These are phyloP conservation scores for Gossypium longicalyx DNA, from an alignment of 345 rosid genomes.

Conservation along the genomic window DNA sequence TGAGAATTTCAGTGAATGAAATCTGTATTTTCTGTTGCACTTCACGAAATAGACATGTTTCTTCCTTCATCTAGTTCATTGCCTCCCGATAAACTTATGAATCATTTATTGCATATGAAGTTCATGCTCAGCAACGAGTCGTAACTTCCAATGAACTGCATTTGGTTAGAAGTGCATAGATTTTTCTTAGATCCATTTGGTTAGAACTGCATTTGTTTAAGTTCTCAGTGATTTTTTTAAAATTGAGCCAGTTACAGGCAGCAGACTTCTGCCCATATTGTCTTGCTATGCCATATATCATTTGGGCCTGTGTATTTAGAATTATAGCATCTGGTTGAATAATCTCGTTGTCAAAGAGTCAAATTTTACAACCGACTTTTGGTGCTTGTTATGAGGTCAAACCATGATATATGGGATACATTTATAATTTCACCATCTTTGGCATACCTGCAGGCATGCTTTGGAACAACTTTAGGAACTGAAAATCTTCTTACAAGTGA, in stretches of 20 bases:
- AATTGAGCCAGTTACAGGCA: background rate
- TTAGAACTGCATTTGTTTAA: too few relatives aligned
- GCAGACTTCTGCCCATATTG: background rate
- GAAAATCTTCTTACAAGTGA: constrained; percentile 76
- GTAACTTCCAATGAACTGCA: background rate
- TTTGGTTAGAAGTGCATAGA: background rate
- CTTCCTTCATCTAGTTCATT: background rate
- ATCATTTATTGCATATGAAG: constrained; percentile 6
- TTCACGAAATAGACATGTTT: background rate
- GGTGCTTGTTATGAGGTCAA: background rate
- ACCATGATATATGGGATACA: background rate
- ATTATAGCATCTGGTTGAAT: background rate
- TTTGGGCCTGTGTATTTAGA: background rate
- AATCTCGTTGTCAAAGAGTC: background rate
- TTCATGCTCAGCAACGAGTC: background rate
- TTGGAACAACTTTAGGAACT: constrained; percentile 52
- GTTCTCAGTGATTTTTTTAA: background rate
- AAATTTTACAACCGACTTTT: background rate
- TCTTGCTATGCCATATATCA: background rate
- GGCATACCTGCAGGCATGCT: constrained; percentile 43
- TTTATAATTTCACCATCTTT: constrained; percentile 14
- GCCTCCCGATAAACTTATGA: background rate
- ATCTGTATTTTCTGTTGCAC: background rate
- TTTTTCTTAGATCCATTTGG: background rate
- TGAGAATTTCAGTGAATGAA: background rate